phyloP scores from a whole-genome alignment of 257 asterid species.

The Solanum chaucha region DNA sequence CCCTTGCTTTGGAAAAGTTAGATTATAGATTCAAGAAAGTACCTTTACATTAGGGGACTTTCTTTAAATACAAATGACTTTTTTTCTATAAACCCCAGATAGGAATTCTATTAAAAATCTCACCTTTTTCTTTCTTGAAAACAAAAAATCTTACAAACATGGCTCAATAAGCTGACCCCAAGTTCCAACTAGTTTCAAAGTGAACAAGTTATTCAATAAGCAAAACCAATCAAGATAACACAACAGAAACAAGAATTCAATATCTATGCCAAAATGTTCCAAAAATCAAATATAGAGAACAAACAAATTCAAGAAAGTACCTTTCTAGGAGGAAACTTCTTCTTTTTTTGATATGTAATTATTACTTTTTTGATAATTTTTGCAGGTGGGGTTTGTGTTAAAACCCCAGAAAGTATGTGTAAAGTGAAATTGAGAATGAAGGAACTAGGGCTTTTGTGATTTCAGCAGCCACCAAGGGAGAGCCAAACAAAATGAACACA shows the following conservation, averaged over 20 bases:
- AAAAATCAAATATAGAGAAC: neutral
- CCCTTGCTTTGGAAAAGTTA: neutral
- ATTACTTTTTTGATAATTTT: neutral
- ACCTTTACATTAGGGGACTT: neutral
- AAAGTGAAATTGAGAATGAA: neutral
- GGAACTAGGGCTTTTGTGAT: neutral
- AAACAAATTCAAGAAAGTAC: neutral
- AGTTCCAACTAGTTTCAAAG: neutral
- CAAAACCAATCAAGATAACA: neutral
- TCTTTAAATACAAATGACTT: neutral
- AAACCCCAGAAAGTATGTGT: neutral
- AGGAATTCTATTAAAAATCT: neutral
- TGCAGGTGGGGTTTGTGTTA: neutral
- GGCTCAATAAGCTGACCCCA: neutral
- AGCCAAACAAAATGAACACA: neutral
- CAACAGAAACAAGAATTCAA: neutral
- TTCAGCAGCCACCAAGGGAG: neutral
- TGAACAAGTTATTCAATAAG: neutral
- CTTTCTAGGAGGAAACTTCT: neutral
- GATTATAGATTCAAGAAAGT: neutral
- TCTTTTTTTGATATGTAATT: neutral
- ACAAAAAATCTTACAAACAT: neutral
- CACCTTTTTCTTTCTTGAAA: neutral
- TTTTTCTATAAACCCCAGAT: neutral
- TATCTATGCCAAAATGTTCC: neutral